Conservation (phyloP, 2,329 filamentous ascomycete species). For the Canariomyces notabilis region DNA sequence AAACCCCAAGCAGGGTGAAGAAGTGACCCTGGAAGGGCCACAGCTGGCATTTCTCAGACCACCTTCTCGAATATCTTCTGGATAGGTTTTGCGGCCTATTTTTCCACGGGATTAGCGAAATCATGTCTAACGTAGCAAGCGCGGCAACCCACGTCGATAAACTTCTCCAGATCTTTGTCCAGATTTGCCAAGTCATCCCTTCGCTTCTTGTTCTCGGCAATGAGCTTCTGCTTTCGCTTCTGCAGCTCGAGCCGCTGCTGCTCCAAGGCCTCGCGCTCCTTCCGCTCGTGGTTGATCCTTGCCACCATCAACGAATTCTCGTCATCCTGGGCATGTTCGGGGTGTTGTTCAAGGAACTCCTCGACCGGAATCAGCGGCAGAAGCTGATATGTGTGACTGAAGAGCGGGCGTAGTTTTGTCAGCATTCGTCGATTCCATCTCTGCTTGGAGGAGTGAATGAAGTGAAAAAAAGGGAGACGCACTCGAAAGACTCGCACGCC, state of each 20-base stretch:
- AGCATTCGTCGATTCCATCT: neutral
- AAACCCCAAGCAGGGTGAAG: neutral
- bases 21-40: neutral
- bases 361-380: constrained; percentile 80
- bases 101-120: constrained; percentile 20
- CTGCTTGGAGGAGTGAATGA: too few relatives aligned
- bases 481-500: constrained; percentile 90
- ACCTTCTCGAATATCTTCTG: constrained; percentile 80
- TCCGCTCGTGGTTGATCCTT: constrained; percentile 84
- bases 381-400: constrained; percentile 78
- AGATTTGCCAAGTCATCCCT: constrained; percentile 90
- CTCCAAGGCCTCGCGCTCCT: constrained; percentile 78
- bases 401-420: constrained; percentile 10
- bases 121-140: neutral
- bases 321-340: constrained; percentile 65
- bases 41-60: constrained; percentile 30
- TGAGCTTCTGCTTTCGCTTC: constrained; percentile 59
- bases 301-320: constrained; percentile 83
- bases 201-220: constrained; percentile 76
- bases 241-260: constrained; percentile 73
- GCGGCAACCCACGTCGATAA: constrained; percentile 67
- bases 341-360: constrained; percentile 72
- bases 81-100: constrained; percentile 78
- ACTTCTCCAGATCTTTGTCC: constrained; percentile 88
- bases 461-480: constrained; percentile 34